Base-by-base conservation (phyloP, 176 grass and related monocot genomes). In the Musa itinerans region DNA sequence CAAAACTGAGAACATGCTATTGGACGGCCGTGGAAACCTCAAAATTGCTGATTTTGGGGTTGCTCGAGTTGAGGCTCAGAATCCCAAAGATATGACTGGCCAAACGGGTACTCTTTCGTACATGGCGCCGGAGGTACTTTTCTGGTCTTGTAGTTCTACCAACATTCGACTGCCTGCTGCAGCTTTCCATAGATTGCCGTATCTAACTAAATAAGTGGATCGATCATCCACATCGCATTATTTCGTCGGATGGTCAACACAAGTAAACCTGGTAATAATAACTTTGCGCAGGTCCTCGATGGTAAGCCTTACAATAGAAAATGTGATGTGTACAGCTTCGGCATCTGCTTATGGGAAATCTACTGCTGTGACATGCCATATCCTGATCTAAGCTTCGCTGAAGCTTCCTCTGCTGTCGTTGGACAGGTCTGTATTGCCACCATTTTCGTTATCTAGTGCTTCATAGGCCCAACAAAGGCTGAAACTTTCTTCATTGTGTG, bases 1-100 rank as follows among this genome's bases (percentile, higher is more conserved):
- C 26, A 96, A 96, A 74, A 89, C 86, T 7, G 92, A 96, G 34
- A 96, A 96, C 71, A 96, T 96, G 92, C 77, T 96, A 2, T 78
- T 96, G 63, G 87, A 92, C 74, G 49, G 74, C 12, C 54, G 87
- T 49, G 51, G 82, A 72, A 89, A 85, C 62, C 78, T 96, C 26
- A 96, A 96, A 57, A 96, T 96, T 68, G 92, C 92, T 64, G 92
- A 96, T 80, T 96, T 89, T 50, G 92, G 92, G 12, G 89, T 96
- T 68, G 92, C 92, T 68, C 92, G 92, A 68, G 83, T 92, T 63
- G 86, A 96, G 76, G 87, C 92, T 26, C 85, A 87, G 68, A 87
- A 96, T 66, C 92, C 89, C 2, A 87, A 85, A 27, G 92, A 96
- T 13, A 96, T 96, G 92, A 96, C 92, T 58, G 89, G 87, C 23